These are phyloP conservation scores for Usnea hakonensis DNA, from an alignment of 495 filamentous ascomycete genomes.

Conservation along the genomic window DNA sequence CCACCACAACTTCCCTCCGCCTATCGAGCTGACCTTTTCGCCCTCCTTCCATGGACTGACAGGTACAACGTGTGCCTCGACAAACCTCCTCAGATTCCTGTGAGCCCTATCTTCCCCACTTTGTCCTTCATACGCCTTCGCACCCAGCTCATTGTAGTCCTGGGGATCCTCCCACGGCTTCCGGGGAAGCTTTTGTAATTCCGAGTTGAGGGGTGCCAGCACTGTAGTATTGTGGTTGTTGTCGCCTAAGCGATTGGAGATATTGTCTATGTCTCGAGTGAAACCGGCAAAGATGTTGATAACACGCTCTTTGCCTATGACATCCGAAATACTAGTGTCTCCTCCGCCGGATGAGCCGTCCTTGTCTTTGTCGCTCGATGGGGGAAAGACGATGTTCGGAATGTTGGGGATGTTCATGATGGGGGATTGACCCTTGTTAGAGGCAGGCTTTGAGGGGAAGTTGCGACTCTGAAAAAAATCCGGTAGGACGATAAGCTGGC, in stretches of 20 bases:
- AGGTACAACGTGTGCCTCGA: constrained; percentile 77
- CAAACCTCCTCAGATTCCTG: constrained; percentile 72
- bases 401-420: constrained; percentile 26
- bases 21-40: constrained; percentile 61
- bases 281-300: constrained; percentile 88
- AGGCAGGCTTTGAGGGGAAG: neutral
- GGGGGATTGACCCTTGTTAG: constrained; percentile 10
- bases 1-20: constrained; percentile 74
- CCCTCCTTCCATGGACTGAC: constrained; percentile 72
- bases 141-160: constrained; percentile 67
- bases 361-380: constrained; percentile 28
- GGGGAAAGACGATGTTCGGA: constrained; percentile 29
- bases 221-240: constrained; percentile 71
- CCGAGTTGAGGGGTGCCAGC: constrained; percentile 78
- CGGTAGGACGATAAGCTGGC: constrained; percentile 11
- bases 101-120: constrained; percentile 74
- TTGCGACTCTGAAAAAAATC: constrained; percentile 2
- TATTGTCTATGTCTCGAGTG: constrained; percentile 67
- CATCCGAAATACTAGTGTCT: constrained; percentile 65
- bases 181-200: constrained; percentile 66
- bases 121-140: constrained; percentile 71
- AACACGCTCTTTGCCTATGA: constrained; percentile 69
- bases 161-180: constrained; percentile 92
- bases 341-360: constrained; percentile 25
- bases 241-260: constrained; percentile 65